These are phyloP conservation scores for Venturia carpophila DNA, from an alignment of 2,329 filamentous ascomycete species.

Conservation along the genomic window DNA sequence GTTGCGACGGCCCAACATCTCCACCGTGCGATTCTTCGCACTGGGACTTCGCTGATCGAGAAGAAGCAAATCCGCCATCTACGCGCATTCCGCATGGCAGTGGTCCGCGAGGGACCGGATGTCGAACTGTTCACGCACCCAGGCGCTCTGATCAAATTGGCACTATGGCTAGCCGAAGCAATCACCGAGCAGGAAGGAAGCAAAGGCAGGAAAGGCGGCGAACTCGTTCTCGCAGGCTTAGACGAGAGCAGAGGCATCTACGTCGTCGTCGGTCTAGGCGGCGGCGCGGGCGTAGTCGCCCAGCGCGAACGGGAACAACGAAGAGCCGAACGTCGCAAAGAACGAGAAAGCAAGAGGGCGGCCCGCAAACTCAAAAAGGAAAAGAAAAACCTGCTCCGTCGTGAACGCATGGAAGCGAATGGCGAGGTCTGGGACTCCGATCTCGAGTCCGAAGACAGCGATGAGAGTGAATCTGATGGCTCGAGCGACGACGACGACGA, in stretches of 20 bases:
- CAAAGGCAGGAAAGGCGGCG: constrained; percentile 50
- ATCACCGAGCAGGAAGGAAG: constrained; percentile 75
- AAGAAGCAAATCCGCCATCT: constrained; percentile 93
- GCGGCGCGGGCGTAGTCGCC: constrained; percentile 66
- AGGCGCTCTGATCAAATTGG: constrained; percentile 84
- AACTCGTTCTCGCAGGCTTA: constrained; percentile 81
- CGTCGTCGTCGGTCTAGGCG: constrained; percentile 85
- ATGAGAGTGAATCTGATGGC: constrained; percentile 44
- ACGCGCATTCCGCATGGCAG: constrained; percentile 85
- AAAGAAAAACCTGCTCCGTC: constrained; percentile 48
- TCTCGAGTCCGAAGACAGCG: constrained; percentile 40
- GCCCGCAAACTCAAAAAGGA: constrained; percentile 55
- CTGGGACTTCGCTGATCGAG: constrained; percentile 80
- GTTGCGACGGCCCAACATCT: constrained; percentile 81
- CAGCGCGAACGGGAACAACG: constrained; percentile 58
- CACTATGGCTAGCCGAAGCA: constrained; percentile 89
- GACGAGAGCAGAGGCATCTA: constrained; percentile 85
- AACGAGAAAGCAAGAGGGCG: constrained; percentile 37
- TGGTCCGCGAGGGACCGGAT: constrained; percentile 92
- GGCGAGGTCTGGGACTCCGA: constrained; percentile 55
- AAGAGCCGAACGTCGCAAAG: constrained; percentile 55
- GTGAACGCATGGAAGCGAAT: constrained; percentile 38
- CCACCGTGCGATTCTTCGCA: constrained; percentile 85
- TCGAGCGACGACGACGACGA: constrained; percentile 47
- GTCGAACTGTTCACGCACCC: constrained; percentile 88